phyloP scores from a whole-genome alignment of 352 stramenopile species.

The Phytophthora cajani region DNA sequence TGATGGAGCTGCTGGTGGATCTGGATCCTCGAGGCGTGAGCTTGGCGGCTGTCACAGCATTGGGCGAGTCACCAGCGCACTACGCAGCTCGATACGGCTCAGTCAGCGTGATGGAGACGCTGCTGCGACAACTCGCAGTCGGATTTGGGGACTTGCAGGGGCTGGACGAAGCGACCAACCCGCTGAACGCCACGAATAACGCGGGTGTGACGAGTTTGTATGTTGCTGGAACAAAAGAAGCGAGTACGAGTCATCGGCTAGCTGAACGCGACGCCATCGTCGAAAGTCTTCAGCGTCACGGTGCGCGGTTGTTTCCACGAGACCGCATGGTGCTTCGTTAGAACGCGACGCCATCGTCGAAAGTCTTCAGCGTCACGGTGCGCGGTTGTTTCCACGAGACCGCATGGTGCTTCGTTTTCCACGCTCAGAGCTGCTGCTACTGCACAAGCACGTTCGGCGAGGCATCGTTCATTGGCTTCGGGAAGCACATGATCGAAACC shows the following conservation, averaged over 20 bases:
- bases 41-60: slow-evolving; percentile 4
- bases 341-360: slow-evolving; percentile 16
- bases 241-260: background rate
- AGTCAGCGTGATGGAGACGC: slow-evolving; percentile 6
- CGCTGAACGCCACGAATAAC: slow-evolving; percentile 13
- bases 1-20: slow-evolving; percentile 22
- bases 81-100: slow-evolving; percentile 24
- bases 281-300: slow-evolving; percentile 8
- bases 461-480: slow-evolving; percentile 13
- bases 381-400: slow-evolving; percentile 16
- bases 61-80: slow-evolving; percentile 11
- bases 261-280: slow-evolving; percentile 17
- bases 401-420: background rate
- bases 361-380: slow-evolving; percentile 13
- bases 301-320: slow-evolving; percentile 20
- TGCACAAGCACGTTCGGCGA: slow-evolving; percentile 27
- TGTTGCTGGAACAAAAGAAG: slow-evolving; percentile 1
- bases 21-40: slow-evolving; percentile 3
- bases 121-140: background rate
- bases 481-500: slow-evolving; percentile 4
- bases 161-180: slow-evolving; percentile 8
- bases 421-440: background rate
- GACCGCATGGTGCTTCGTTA: slow-evolving; percentile 1
- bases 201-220: slow-evolving; percentile 10
- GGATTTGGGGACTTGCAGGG: slow-evolving; percentile 16